Evolutionary conservation across 768 basidiomycete species (phyloP).

Genomic region (Boletus rufocinnamomeus): DNA sequence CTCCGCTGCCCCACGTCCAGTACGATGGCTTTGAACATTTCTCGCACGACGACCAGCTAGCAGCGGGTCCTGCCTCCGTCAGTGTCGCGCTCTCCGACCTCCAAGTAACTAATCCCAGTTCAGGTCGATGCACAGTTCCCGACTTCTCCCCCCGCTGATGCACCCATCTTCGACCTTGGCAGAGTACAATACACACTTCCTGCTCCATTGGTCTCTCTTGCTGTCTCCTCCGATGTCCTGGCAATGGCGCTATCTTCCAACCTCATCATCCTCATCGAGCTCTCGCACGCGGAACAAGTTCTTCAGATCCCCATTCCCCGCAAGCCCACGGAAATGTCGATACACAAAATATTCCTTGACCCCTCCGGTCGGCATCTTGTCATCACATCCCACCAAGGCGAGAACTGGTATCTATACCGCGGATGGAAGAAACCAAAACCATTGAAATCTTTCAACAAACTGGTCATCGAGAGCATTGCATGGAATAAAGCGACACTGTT

Average conservation of each 20-base stretch:
- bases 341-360: constrained; percentile 87
- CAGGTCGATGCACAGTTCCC: constrained; percentile 34
- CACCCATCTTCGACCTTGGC: constrained; percentile 79
- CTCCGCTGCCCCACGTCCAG: constrained; percentile 58
- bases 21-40: constrained; percentile 91
- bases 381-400: constrained; percentile 82
- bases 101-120: constrained; percentile 11
- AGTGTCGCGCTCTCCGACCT: background rate
- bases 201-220: constrained; percentile 78
- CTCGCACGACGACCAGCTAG: constrained; percentile 52
- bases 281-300: constrained; percentile 85
- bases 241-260: constrained; percentile 82
- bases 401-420: constrained; percentile 89
- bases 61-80: constrained; percentile 33
- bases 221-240: constrained; percentile 83
- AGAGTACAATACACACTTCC: constrained; percentile 88
- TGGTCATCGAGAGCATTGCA: constrained; percentile 87
- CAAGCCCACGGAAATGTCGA: constrained; percentile 72
- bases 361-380: constrained; percentile 91
- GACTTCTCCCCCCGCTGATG: constrained; percentile 38
- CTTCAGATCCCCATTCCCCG: constrained; percentile 75
- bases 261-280: constrained; percentile 82
- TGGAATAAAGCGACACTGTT: constrained; percentile 81
- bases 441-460: constrained; percentile 73
- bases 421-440: constrained; percentile 81